Percentiles rank a stretch among this genome's conserved stretches.
phyloP scores from a whole-genome alignment of 106 monocot species.

The Apostasia shenzhenica region DNA sequence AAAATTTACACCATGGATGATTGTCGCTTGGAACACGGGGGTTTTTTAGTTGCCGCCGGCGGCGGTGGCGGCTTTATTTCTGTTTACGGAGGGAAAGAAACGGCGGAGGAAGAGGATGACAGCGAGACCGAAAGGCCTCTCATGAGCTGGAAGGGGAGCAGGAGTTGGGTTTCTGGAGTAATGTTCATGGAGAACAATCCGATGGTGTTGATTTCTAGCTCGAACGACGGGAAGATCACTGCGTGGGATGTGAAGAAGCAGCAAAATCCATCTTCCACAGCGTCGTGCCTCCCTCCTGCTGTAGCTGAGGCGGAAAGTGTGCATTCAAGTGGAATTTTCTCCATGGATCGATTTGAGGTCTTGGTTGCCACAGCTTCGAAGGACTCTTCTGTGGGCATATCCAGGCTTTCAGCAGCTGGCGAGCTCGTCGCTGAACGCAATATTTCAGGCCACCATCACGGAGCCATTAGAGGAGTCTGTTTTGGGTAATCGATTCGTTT shows the following conservation, averaged over 20 bases:
- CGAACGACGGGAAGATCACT: constrained; percentile 23
- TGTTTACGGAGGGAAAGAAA: constrained; percentile 22
- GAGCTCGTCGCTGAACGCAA: constrained; percentile 23
- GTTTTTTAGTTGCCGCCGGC: constrained; percentile 28
- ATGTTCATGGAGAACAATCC: constrained; percentile 18
- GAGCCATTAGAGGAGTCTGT: constrained; percentile 35
- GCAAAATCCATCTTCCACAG: constrained; percentile 1
- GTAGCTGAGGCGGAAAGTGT: constrained; percentile 15
- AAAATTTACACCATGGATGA: constrained; percentile 34
- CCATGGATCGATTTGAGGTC: constrained; percentile 17
- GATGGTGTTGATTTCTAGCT: constrained; percentile 26
- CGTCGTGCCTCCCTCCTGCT: constrained; percentile 11
- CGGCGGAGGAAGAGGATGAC: background rate
- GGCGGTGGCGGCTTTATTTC: constrained; percentile 29
- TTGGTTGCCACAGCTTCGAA: constrained; percentile 35
- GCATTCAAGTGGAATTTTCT: constrained; percentile 29
- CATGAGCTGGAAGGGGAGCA: constrained; percentile 3
- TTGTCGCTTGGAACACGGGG: background rate
- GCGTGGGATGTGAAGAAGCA: constrained; percentile 26
- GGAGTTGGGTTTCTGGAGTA: constrained; percentile 33
- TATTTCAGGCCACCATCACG: constrained; percentile 28
- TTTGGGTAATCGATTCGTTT: constrained; percentile 19
- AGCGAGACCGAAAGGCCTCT: background rate
- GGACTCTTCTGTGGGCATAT: constrained; percentile 28
- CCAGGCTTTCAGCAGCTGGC: constrained; percentile 15